Conservation (phyloP, 345 rosid species). For the Raphanus sativus region DNA sequence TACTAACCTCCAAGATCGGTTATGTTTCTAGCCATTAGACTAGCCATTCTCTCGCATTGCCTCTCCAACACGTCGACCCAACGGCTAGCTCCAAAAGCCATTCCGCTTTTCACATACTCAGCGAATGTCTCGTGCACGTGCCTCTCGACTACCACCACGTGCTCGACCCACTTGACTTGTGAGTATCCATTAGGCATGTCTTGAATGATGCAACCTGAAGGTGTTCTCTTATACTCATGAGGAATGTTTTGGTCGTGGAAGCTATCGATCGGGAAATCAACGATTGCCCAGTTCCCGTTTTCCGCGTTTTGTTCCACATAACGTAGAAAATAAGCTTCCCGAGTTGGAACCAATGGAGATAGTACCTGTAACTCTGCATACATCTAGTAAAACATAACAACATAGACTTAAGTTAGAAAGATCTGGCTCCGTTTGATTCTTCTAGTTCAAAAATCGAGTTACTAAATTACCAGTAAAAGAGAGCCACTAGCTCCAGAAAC, state of each 20-base stretch:
- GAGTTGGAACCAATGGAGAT: constrained; percentile 79
- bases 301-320: constrained; percentile 72
- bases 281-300: constrained; percentile 73
- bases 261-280: constrained; percentile 79
- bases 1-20: constrained; percentile 78
- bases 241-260: constrained; percentile 49
- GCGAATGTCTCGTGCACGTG: constrained; percentile 62
- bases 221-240: constrained; percentile 61
- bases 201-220: constrained; percentile 89
- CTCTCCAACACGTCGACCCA: constrained; percentile 76
- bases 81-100: constrained; percentile 88
- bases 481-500: constrained; percentile 73
- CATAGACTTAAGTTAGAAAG: neutral
- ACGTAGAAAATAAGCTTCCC: constrained; percentile 82
- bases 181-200: constrained; percentile 99
- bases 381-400: constrained; percentile 53
- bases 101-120: constrained; percentile 50
- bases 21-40: constrained; percentile 87
- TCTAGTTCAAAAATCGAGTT: neutral
- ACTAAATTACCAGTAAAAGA: constrained; percentile 68
- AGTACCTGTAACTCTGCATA: constrained; percentile 77
- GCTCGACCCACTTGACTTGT: constrained; percentile 90
- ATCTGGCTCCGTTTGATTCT: neutral
- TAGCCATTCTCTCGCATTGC: constrained; percentile 87
- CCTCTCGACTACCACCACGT: constrained; percentile 70